Evolutionary conservation across 352 stramenopile species (phyloP), one percentile per base, ranked within the genome.

Genomic region (Phytophthora pistaciae): DNA sequence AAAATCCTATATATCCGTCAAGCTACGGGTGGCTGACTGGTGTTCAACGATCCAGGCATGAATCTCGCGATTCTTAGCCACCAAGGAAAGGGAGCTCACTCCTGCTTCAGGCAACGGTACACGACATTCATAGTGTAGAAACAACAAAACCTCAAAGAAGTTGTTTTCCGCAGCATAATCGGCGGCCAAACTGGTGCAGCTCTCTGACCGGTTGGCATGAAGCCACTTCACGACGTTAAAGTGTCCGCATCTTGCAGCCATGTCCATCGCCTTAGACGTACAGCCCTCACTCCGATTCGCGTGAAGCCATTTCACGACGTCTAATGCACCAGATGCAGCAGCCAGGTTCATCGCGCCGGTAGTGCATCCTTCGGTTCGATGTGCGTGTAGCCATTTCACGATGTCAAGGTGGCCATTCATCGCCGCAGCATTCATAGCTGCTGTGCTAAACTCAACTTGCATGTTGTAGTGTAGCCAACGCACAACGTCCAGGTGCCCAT

Each of bases 331-430:
- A 50, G 5, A 13, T 16, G 14, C 23, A 7, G 56, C 56, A 13
- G 36, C 56, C 1, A 14, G 14, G 25, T 52, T 40, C 33, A 61
- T 61, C 20, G 56, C 33, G 5, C 31, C 18, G 1, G 20, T 13
- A 21, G 33, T 61, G 56, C 33, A 61, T 4, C 56, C 31, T 33
- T 61, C 56, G 16, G 18, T 16, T 21, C 56, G 56, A 21, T 61
- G n/a, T 11, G 4, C 10, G 20, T 61, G 55, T 11, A 61, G 23
- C 36, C 55, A 61, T 33, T 52, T 61, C 11, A 61, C 56, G 20
- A 61, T 8, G 8, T 52, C 20, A 1, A 61, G 16, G 13, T n/a
- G 21, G 3, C 56, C 56, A 33, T 50, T 49, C 20, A 14, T 36
- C 16, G 56, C 31, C 18, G 56, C 56, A 7, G 9, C 21, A 25